Evolutionary conservation across 495 filamentous ascomycete genomes (phyloP).

Genomic region (Recurvomyces mirabilis): DNA sequence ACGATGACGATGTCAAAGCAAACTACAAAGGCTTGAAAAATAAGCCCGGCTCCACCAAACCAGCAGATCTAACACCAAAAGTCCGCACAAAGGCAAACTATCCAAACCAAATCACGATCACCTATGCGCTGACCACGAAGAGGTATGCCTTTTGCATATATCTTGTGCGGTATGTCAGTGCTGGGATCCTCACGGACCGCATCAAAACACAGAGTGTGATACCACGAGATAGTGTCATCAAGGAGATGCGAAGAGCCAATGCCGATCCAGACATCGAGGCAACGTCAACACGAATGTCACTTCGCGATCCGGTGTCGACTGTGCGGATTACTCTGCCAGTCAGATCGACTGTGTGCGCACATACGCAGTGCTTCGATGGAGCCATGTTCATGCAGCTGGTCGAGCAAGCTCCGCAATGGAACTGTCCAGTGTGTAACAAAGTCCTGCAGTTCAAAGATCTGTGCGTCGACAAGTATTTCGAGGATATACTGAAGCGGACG

Average conservation of each 20-base stretch:
- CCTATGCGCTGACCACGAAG: constrained; percentile 85
- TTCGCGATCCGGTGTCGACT: constrained; percentile 86
- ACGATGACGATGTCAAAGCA: constrained; percentile 72
- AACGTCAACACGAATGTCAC: constrained; percentile 73
- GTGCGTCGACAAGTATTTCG: constrained; percentile 83
- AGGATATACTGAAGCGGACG: constrained; percentile 68
- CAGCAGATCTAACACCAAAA: constrained; percentile 74
- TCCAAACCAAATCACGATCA: constrained; percentile 67
- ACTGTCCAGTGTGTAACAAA: constrained; percentile 86
- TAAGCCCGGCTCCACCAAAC: constrained; percentile 83
- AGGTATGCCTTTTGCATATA: constrained; percentile 39
- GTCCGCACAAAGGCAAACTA: constrained; percentile 59
- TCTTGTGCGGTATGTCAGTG: constrained; percentile 59
- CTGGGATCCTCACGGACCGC: constrained; percentile 57
- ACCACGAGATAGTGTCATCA: constrained; percentile 64
- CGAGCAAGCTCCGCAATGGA: constrained; percentile 92
- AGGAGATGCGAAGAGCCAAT: constrained; percentile 71
- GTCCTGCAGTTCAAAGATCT: constrained; percentile 66
- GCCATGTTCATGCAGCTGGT: constrained; percentile 84
- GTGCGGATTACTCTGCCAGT: constrained; percentile 69
- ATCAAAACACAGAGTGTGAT: constrained; percentile 61
- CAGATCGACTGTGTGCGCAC: constrained; percentile 66
- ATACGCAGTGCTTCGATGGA: constrained; percentile 95
- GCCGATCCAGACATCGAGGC: constrained; percentile 74
- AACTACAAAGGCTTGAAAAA: constrained; percentile 91